Evolutionary conservation across 2,329 filamentous ascomycete genomes (phyloP), one percentile per base, ranked within the genome.

Genomic region (Exophiala sp.): DNA sequence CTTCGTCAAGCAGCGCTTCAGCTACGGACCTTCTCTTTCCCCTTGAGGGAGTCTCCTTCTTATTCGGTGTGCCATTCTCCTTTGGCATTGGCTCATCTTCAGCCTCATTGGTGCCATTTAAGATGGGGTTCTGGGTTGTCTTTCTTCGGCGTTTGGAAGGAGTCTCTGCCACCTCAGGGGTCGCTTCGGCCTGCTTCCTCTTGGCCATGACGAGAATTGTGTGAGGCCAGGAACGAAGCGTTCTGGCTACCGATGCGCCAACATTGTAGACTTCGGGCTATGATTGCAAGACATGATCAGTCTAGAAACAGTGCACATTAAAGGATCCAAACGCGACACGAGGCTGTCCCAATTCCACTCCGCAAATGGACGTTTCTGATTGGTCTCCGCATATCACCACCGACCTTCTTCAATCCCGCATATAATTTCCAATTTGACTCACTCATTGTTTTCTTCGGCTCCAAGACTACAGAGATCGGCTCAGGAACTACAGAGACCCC

Each of bases 41-140:
- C n/a, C 34, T 49, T 16, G 54, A 55, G 5, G 57, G 48, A 14
- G 54, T 58, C 9, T 66, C 65, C 48, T 65, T 66, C 60, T 72
- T 70, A 58, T 71, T 73, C 3, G 73, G 71, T 29, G 71, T 73
- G 41, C 68, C 69, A 20, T 54, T 49, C n/a, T 47, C 66, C 65
- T 46, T 63, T 60, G 55, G 21, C 14, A 8, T 21, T 3, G 18
- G 3, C 14, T 24, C 39, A 39, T 33, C 16, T 8, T 47, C 47
- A 8, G 40, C 51, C 18, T 50, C 16, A 24, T 45, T 36, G 14
- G 41, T 29, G 36, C 51, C 54, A 18, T 57, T 55, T 32, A 36
- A 32, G 29, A 39, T 32, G 5, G 44, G 7, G 40, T 20, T 32
- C 5, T 51, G 36, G 24, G 44, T 47, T 32, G 40, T 50, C 40